Conservation (phyloP, 1,284 basidiomycete genomes). For the Cryptococcus sp. region DNA sequence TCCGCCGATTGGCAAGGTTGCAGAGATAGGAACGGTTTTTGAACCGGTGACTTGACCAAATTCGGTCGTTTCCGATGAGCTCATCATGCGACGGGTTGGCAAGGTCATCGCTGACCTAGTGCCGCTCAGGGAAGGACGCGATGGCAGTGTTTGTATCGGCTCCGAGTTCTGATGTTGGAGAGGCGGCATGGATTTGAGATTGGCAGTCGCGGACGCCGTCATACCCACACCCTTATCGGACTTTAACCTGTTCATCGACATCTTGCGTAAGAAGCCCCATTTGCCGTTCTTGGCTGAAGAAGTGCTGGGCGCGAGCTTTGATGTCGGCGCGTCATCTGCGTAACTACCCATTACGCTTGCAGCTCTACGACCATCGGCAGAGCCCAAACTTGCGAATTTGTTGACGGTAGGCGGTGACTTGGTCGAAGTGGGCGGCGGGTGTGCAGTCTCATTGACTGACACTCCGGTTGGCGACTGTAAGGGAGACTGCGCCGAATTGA, state of each 20-base stretch:
- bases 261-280: conserved; percentile 94
- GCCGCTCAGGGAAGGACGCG: conserved; percentile 29
- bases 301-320: conserved; percentile 12
- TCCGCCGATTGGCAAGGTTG: conserved; percentile 13
- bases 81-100: conserved; percentile 19
- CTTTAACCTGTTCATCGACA: conserved; percentile 82
- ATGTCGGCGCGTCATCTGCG: conserved; percentile 20
- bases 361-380: conserved; percentile 49
- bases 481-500: not conserved
- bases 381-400: conserved; percentile 69
- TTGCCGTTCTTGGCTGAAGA: conserved; percentile 60
- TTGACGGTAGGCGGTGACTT: conserved; percentile 5
- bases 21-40: conserved; percentile 6
- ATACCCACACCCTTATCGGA: conserved; percentile 29
- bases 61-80: conserved; percentile 21
- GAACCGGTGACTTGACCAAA: conserved; percentile 24
- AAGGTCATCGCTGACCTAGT: conserved; percentile 35
- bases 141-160: conserved; percentile 27
- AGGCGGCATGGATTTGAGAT: conserved; percentile 32
- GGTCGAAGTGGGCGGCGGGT: not conserved
- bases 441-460: not conserved
- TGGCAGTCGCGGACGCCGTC: conserved; percentile 38
- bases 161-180: conserved; percentile 37
- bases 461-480: conserved; percentile 6
- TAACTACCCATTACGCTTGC: conserved; percentile 45